Conservation (phyloP, 306 rosid genomes). For the Bauhinia variegata region DNA sequence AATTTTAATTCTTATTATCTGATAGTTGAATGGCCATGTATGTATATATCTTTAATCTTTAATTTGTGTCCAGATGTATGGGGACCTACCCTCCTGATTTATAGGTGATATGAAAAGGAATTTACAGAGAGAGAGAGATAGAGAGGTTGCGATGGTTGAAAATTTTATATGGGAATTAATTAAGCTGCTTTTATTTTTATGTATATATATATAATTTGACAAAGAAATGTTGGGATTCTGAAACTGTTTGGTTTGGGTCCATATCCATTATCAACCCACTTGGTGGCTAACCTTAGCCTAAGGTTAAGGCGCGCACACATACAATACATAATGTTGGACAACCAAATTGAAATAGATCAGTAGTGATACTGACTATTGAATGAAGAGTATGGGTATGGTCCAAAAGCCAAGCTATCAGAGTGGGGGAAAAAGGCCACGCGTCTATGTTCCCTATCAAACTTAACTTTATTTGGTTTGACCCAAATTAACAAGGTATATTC, state of each 20-base stretch:
- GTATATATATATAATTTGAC: constrained; percentile 3
- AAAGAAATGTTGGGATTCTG: constrained; percentile 10
- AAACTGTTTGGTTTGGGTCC: constrained; percentile 27
- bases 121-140: not conserved
- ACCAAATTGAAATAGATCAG: constrained; percentile 15
- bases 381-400: constrained; percentile 27
- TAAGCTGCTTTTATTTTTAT: constrained; percentile 26
- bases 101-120: constrained; percentile 1
- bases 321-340: not conserved
- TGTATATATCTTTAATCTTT: too few relatives aligned
- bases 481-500: constrained; percentile 31
- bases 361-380: constrained; percentile 19
- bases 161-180: not conserved
- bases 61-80: not conserved
- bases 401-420: too few relatives aligned
- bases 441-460: constrained; percentile 30
- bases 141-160: not conserved
- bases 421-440: too few relatives aligned
- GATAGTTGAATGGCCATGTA: not conserved
- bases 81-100: constrained; percentile 10
- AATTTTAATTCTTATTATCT: not conserved
- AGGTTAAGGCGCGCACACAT: not conserved
- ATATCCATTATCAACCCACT: constrained; percentile 19
- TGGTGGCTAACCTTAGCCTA: constrained; percentile 16
- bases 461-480: constrained; percentile 35